Percentiles rank a stretch among this genome's conserved stretches.
These are phyloP conservation scores for Sugiyamaella smithiae DNA, from an alignment of 805 yeast species.

Conservation along the genomic window DNA sequence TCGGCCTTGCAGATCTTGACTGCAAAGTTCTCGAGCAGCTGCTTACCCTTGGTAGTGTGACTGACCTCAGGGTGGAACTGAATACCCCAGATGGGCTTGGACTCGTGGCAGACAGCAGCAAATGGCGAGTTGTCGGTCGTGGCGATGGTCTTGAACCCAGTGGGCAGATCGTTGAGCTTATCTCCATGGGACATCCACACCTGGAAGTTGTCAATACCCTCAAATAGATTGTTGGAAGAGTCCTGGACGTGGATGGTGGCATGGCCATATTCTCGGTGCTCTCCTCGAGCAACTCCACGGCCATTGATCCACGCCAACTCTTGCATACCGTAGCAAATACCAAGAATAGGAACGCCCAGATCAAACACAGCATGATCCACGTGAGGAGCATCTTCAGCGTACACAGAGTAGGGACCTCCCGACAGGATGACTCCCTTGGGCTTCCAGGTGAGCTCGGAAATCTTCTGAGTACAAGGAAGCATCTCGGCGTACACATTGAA, in stretches of 20 bases:
- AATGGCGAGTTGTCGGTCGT: constrained; percentile 91
- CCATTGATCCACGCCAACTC: constrained; percentile 98
- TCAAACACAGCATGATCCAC: constrained; percentile 93
- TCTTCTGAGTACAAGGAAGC: constrained; percentile 99
- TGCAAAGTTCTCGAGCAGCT: constrained; percentile 86
- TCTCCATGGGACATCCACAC: constrained; percentile 99
- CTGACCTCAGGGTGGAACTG: constrained; percentile 99
- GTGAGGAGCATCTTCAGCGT: constrained; percentile 93
- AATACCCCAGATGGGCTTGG: constrained; percentile 80
- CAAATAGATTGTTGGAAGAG: constrained; percentile 64
- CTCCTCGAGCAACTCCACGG: constrained; percentile 91
- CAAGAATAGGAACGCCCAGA: constrained; percentile 88
- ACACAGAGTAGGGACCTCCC: constrained; percentile 98
- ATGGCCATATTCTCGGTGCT: constrained; percentile 97
- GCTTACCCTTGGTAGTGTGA: constrained; percentile 89
- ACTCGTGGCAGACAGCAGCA: constrained; percentile 83
- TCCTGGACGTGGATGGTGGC: constrained; percentile 82
- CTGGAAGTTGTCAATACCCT: constrained; percentile 87
- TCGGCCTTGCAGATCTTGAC: constrained; percentile 80
- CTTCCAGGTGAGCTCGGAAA: constrained; percentile 84
- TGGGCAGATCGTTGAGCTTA: constrained; percentile 86
- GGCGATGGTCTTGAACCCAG: constrained; percentile 85
- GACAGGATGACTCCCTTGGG: constrained; percentile 96
- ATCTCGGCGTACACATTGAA: constrained; percentile 98
- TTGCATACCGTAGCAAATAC: constrained; percentile 99